Evolutionary conservation across 352 stramenopile genomes (phyloP).

Genomic region (Elongisporangium anandrum): DNA sequence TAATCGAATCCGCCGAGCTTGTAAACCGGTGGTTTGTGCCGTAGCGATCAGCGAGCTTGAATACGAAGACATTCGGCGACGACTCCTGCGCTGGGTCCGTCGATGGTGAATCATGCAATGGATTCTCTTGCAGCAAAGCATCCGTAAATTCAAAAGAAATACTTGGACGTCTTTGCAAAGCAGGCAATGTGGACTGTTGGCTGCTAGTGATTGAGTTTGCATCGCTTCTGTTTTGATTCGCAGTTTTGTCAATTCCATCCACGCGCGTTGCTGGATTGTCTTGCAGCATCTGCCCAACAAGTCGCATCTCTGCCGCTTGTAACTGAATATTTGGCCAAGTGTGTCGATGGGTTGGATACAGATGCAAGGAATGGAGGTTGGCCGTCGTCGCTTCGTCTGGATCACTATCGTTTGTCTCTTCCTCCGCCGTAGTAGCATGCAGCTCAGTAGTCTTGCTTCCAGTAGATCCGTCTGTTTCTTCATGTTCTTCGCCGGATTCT

Average conservation of each 20-base stretch:
- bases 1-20: slow-evolving; percentile 70
- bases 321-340: not conserved
- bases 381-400: slow-evolving; percentile 2
- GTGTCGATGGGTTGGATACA: not conserved
- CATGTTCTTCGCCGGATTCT: slow-evolving; percentile 24
- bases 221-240: not conserved
- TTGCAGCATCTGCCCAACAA: slow-evolving; percentile 25
- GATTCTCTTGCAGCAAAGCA: slow-evolving; percentile 19
- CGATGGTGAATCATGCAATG: slow-evolving; percentile 23
- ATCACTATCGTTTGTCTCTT: slow-evolving; percentile 21
- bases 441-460: not conserved
- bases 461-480: slow-evolving; percentile 14
- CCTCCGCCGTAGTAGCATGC: slow-evolving; percentile 15
- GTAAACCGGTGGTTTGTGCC: slow-evolving; percentile 84
- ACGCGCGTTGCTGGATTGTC: slow-evolving; percentile 14
- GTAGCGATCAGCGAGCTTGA: slow-evolving; percentile 79
- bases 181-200: not conserved
- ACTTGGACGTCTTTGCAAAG: not conserved
- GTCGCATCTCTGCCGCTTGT: not conserved
- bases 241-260: not conserved
- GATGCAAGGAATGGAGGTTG: not conserved
- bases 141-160: not conserved
- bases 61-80: slow-evolving; percentile 67
- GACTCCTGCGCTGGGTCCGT: slow-evolving; percentile 19
- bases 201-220: not conserved